Base-by-base conservation (phyloP, 495 filamentous ascomycete species). In the Penicillium roqueforti region DNA sequence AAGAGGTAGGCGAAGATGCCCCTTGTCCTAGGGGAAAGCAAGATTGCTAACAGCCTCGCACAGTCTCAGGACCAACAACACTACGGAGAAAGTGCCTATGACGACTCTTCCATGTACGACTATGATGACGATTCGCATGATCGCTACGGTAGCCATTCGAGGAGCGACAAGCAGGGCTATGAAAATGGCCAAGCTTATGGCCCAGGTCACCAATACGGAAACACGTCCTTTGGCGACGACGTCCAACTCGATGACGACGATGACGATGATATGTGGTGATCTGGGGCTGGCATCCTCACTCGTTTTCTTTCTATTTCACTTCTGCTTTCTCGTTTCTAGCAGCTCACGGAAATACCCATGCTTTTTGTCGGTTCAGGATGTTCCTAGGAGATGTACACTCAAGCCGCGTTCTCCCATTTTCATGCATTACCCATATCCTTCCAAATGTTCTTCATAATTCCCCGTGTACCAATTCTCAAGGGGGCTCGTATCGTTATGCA, bases 21-120 rank as follows among this genome's bases (percentile, higher is more conserved):
- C 16, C 29, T 25, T 8, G 44, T 41, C 19, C 19, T 11, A 10
- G 32, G 7, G 37, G 32, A 20, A 31, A 43, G 18, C 29, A 36
- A 40, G 6, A 18, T 29, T 14, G 36, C 51, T 63, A 42, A 63
- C 46, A n/a, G 16, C 6, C 7, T 47, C 32, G 38, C 64, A 23
- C 38, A 80, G 70, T 67, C 77, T 51, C 77, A 81, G 65, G 74
- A 80, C 42, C 77, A 80, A 43, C 65, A 74, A 56, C 75, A 82
- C 63, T 72, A 83, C 56, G 69, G 67, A 29, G 76, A 76, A 39
- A 72, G 69, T 56, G 77, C 78, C 59, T 82, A 81, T 45, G 79
- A 83, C 47, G 80, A 83, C 53, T 71, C 74, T 45, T 77, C 82
- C 53, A 78, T 80, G 65, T 83, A 82, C 57, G 77, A 83, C 54